Base-by-base conservation (phyloP, 1,284 basidiomycete species). In the Ustilago crameri region DNA sequence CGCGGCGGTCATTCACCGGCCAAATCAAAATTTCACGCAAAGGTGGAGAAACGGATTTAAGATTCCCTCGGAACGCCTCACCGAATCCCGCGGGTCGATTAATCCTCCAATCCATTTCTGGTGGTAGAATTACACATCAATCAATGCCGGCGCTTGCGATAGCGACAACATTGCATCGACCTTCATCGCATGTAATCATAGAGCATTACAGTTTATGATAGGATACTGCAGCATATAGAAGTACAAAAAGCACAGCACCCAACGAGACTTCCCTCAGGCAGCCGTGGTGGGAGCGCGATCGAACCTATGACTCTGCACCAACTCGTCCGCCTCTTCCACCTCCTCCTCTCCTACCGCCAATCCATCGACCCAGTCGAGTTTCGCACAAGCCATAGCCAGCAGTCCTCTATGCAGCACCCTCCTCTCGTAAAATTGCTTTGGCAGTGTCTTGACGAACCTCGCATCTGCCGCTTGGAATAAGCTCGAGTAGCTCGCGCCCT, bases 281-380 rank as follows among this genome's bases (percentile, higher is more conserved):
- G n/a, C n/a, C n/a, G n/a, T n/a, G 7, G 24, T 38, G 0, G 47
- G 51, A 2, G 44, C 12, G 9, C 53, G 45, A 30, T 65, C 68
- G 43, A 65, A 71, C 2, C 62, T 18, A 38, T 48, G 54, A 30
- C 63, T 66, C 24, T 62, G 54, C 5, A 82, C 57, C 44, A 74
- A 48, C 34, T 44, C 55, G 32, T 79, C 78, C 17, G 81, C 80
- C 34, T 54, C 42, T 9, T 58, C 55, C 17, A 82, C 70, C 30
- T 82, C 81, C 22, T 59, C 65, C 18, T 79, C 76, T 10, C 45
- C 54, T 23, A 82, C 51, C 32, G 60, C 22, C 27, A 82, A 55
- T 3, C 81, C 81, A 48, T 82, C 81, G 10, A 82, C 52, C 80
- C 80, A 82, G 15, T 53, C 65, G 30, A 82, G 56, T 40, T 75